Evolutionary conservation across 208 protist species (phyloP).

Genomic region (Wallacemonas sp.): DNA sequence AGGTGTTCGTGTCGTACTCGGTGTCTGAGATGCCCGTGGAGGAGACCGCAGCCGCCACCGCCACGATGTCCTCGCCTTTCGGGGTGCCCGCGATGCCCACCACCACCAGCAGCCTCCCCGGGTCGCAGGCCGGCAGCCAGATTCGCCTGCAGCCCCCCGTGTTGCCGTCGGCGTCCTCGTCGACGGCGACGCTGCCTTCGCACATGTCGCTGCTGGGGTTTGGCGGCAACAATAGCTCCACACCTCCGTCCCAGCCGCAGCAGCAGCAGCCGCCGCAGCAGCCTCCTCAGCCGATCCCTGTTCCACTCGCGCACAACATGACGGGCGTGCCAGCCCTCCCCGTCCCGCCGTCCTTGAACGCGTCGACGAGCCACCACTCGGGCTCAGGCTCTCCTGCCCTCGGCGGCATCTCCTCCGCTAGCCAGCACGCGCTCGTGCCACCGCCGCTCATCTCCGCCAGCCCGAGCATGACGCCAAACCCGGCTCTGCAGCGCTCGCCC

Average conservation of each 20-base stretch:
- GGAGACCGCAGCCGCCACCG: conserved; percentile 3
- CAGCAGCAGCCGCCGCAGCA: conserved; percentile 4
- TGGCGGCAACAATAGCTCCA: neutral
- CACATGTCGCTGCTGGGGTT: conserved; percentile 19
- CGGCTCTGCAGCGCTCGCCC: conserved; percentile 10
- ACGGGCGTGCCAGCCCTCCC: conserved; percentile 19
- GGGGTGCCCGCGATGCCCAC: conserved; percentile 18
- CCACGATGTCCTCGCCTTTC: conserved; percentile 10
- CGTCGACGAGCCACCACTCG: conserved; percentile 18
- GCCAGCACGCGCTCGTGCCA: conserved; percentile 21
- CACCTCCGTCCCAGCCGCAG: neutral
- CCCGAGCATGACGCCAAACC: conserved; percentile 3
- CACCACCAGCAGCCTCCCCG: conserved; percentile 18
- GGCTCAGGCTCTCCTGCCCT: neutral
- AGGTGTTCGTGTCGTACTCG: conserved; percentile 57
- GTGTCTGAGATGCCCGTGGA: conserved; percentile 25
- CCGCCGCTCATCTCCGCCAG: conserved; percentile 17
- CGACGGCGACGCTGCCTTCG: conserved; percentile 18
- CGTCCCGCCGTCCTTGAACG: conserved; percentile 8
- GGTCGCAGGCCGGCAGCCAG: conserved; percentile 1
- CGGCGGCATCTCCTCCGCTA: neutral
- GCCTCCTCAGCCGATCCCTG: conserved; percentile 18
- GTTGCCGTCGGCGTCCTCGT: conserved; percentile 17
- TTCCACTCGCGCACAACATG: conserved; percentile 33
- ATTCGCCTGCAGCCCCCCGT: neutral